Percentiles rank a stretch among this genome's conserved stretches.
Conservation (phyloP, 2,329 filamentous ascomycete genomes). For the Metarhizium sp. region DNA sequence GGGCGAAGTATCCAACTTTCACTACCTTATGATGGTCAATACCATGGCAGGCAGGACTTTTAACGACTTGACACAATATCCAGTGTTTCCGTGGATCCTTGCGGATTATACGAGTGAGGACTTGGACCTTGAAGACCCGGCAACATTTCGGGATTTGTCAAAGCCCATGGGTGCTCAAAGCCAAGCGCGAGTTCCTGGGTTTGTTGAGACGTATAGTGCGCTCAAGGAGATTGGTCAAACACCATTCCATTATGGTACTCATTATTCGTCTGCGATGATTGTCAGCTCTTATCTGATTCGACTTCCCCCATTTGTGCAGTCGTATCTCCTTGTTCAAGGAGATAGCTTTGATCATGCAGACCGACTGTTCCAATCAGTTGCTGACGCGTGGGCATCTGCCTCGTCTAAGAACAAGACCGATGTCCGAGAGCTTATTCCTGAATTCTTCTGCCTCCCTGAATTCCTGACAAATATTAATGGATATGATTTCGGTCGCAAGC, state of each 20-base stretch:
- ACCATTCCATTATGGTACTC: constrained; percentile 94
- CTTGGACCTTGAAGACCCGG: constrained; percentile 74
- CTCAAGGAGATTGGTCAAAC: constrained; percentile 88
- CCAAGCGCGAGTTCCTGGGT: constrained; percentile 63
- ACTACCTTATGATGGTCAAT: constrained; percentile 97
- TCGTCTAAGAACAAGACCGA: constrained; percentile 87
- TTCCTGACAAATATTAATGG: constrained; percentile 90
- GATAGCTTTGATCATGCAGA: constrained; percentile 95
- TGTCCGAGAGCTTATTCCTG: constrained; percentile 87
- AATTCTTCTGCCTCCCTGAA: constrained; percentile 95
- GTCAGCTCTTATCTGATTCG: constrained; percentile 94
- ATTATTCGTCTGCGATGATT: constrained; percentile 98
- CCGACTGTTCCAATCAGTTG: constrained; percentile 86
- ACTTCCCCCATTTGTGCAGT: constrained; percentile 91
- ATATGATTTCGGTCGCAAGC: constrained; percentile 85
- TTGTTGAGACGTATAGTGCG: constrained; percentile 74
- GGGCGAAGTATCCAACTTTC: constrained; percentile 96
- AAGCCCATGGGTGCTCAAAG: constrained; percentile 97
- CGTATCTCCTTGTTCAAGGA: constrained; percentile 89
- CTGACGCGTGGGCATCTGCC: constrained; percentile 83
- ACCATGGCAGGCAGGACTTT: constrained; percentile 95
- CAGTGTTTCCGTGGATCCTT: constrained; percentile 94
- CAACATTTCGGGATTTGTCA: constrained; percentile 79
- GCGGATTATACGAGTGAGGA: constrained; percentile 94
- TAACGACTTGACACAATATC: constrained; percentile 96